These are phyloP conservation scores for Lantana camara DNA, from an alignment of 257 asterid species.

Conservation along the genomic window DNA sequence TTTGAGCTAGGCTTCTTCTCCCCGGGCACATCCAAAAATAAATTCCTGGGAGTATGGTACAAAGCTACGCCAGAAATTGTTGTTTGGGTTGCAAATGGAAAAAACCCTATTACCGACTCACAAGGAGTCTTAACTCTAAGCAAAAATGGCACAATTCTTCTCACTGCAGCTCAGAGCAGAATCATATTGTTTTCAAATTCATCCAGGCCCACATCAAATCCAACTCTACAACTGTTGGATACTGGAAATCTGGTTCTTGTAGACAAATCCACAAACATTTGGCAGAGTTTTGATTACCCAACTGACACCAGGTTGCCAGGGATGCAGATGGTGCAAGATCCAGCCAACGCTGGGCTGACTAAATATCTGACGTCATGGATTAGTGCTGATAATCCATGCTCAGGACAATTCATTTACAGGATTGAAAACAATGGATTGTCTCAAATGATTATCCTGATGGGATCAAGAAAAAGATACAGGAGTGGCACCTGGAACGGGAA, in stretches of 20 bases:
- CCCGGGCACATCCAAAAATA: slow-evolving; percentile 1
- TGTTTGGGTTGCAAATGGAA: slow-evolving; percentile 27
- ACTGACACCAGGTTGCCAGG: slow-evolving; percentile 9
- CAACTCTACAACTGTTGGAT: slow-evolving; percentile 16
- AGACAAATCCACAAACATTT: not conserved
- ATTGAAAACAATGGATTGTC: slow-evolving; percentile 6
- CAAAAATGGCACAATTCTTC: slow-evolving; percentile 12
- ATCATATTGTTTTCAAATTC: not conserved
- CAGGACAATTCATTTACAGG: not conserved
- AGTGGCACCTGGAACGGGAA: slow-evolving; percentile 7
- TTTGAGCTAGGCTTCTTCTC: slow-evolving; percentile 31
- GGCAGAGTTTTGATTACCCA: slow-evolving; percentile 23
- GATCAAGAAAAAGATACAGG: not conserved
- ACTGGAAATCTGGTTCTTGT: slow-evolving; percentile 23
- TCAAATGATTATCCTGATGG: not conserved
- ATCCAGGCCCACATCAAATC: not conserved
- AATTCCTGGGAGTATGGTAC: slow-evolving; percentile 29
- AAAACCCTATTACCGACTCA: not conserved
- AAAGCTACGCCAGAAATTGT: slow-evolving; percentile 13
- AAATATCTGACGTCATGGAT: slow-evolving; percentile 8
- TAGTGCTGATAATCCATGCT: slow-evolving; percentile 5
- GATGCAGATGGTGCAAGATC: slow-evolving; percentile 10
- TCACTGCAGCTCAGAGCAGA: not conserved
- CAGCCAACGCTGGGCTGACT: not conserved
- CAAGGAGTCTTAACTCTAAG: not conserved